Evolutionary conservation across 163 green algal species (phyloP), one percentile per base, ranked within the genome.

Genomic region (Scenedesmus sp.): DNA sequence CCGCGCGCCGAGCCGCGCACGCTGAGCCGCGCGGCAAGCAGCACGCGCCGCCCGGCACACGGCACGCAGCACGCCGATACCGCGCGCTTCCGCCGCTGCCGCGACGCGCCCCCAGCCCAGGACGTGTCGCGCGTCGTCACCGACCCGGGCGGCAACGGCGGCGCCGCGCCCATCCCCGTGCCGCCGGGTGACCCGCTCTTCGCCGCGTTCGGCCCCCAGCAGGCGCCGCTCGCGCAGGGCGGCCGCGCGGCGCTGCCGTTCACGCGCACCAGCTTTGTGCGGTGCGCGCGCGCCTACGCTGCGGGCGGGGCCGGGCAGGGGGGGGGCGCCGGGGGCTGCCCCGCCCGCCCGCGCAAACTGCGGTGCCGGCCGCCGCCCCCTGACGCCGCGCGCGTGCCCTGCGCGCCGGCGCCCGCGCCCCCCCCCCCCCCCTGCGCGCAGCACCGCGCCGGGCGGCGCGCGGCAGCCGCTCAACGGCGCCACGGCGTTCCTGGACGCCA

Each of bases 111-210:
- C 57, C 42, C 48, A 77, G 67, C 67, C 20, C 26, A 24, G 11
- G 67, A 77, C 51, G 29, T 77, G 26, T 34, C 20, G 15, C 51
- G 67, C 24, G 17, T 53, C 2, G 9, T 11, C 26, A 13, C 48
- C 22, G 18, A 56, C 6, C 34, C 9, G 26, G 39, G 15, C 31
- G 26, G 26, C 4, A 77, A 65, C 22, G 51, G 67, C 2, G 67
- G 33, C 29, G 33, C 34, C 14, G 24, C 24, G 1, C 51, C 67
- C 10, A 77, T 77, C 24, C 29, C 24, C 14, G 44, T 77, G 0
- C 67, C 67, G 0, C 67, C 51, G 20, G 67, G 67, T 11, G 67
- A 77, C 26, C 67, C 67, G 4, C 33, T 56, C 4, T 66, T 77
- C n/a, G 60, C 33, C 2, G 42, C 14, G 2, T 77, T 77, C 51